Conservation (phyloP, 768 basidiomycete genomes). For the Leccinum barrowsii region DNA sequence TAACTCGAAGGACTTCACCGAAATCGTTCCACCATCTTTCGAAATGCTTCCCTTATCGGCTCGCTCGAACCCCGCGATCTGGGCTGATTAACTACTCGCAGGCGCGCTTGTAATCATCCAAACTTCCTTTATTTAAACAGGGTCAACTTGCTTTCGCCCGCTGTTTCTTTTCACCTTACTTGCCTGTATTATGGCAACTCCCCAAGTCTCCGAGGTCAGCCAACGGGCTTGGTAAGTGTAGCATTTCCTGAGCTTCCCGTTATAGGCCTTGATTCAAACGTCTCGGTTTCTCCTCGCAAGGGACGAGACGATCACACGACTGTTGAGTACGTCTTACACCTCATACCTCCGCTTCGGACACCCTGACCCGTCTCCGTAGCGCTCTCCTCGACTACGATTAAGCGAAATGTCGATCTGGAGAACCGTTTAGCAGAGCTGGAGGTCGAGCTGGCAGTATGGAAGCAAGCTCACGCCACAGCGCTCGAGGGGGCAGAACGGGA, state of each 20-base stretch:
- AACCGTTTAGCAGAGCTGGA: constrained; percentile 64
- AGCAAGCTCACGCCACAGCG: constrained; percentile 61
- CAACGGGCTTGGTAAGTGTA: constrained; percentile 62
- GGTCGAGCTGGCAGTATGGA: constrained; percentile 66
- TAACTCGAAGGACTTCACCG: constrained; percentile 23
- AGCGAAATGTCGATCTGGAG: constrained; percentile 62
- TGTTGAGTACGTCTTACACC: constrained; percentile 46
- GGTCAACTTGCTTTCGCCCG: constrained; percentile 20
- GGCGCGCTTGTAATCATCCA: constrained; percentile 26
- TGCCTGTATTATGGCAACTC: constrained; percentile 48
- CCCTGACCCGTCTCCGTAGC: constrained; percentile 37
- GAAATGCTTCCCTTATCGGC: constrained; percentile 31
- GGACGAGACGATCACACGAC: constrained; percentile 63
- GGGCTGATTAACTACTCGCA: constrained; percentile 52
- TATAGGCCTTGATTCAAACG: constrained; percentile 17
- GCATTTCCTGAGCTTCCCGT: constrained; percentile 6
- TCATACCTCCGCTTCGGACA: background rate
- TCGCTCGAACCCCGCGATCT: constrained; percentile 52
- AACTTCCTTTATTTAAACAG: constrained; percentile 37
- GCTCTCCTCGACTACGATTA: constrained; percentile 60
- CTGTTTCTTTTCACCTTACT: constrained; percentile 32
- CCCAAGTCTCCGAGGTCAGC: constrained; percentile 56
- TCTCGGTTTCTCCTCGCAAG: constrained; percentile 35
- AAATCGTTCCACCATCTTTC: constrained; percentile 22
- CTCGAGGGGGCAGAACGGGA: constrained; percentile 63